Base-by-base conservation (phyloP, 2,329 filamentous ascomycete genomes). In the Phialophora tarda region DNA sequence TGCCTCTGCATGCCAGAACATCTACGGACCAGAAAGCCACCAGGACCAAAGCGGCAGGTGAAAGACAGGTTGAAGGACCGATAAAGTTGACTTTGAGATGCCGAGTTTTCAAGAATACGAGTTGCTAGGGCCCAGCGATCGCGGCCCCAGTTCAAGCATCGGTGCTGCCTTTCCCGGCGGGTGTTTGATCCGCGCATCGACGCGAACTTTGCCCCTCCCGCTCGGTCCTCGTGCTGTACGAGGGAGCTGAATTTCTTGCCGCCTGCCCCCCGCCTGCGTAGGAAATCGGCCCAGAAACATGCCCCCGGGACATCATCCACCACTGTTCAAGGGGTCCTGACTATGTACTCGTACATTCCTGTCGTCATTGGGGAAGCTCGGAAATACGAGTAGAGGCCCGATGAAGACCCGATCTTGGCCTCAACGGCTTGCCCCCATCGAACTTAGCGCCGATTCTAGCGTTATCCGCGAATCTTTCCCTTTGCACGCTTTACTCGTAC, bases 371-470 rank as follows among this genome's bases (percentile, higher is more conserved):
- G 17, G 14, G 38, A 44, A n/a, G 38, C 38, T 10, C 38, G 38
- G 38, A 41, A 41, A n/a, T 41, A 21, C 17, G 24, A 51, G 21
- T 4, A 17, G 21, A n/a, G n/a, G 44, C n/a, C 38, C 44, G 54
- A 63, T 53, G 21, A 48, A 34, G 41, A 32, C 14, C 59, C 28
- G 28, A 55, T 23, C 24, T 26, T 32, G 48, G 44, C 44, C 26
- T 54, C 48, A 26, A 14, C 34, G 23, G 21, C 53, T 4, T 56
- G 26, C 10, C 28, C 28, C 8, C n/a, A 32, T 57, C 17, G 2
- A 61, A 51, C 32, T 44, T 69, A 66, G 67, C 48, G 34, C 58
- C 56, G 67, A 69, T 69, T 61, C 57, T 69, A 69, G 67, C 61
- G 63, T 34, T 14, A 12, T 63, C 63, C 53, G 59, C 56, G 28